Percentiles rank a stretch among this genome's conserved stretches.
phyloP scores from a whole-genome alignment of 148 eudicot species.

The Vaccinium vitisidaea region DNA sequence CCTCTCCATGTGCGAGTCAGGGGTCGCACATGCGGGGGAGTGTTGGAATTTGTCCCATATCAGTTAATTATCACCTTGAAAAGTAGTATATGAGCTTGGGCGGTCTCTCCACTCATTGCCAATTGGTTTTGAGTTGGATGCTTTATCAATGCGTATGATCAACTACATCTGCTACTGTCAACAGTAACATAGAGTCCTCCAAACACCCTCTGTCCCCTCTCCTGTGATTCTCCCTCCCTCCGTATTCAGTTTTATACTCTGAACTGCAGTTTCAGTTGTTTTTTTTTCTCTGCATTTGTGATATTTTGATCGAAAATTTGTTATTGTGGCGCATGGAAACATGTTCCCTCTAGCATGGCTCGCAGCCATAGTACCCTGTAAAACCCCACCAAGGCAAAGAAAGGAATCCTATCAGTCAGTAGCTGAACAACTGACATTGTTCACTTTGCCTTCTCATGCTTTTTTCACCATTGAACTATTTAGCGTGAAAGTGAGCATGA shows the following conservation, averaged over 20 bases:
- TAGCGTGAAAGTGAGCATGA: background rate
- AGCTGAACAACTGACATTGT: background rate
- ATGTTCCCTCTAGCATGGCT: background rate
- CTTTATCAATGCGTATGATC: background rate
- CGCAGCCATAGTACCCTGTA: background rate
- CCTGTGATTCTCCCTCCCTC: background rate
- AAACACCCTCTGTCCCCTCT: background rate
- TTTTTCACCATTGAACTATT: background rate
- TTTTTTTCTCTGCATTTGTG: background rate
- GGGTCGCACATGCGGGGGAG: no score
- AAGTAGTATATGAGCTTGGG: no score
- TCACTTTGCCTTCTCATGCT: background rate
- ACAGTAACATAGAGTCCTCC: background rate
- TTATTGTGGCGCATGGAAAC: background rate
- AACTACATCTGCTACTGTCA: background rate
- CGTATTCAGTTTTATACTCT: background rate
- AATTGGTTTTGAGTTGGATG: no score
- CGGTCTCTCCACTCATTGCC: no score
- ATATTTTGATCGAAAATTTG: background rate
- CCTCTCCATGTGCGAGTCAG: no score
- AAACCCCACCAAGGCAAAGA: background rate
- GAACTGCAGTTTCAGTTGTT: background rate
- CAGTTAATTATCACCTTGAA: no score
- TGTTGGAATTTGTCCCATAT: no score
- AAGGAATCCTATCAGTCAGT: background rate